phyloP scores from a whole-genome alignment of 2,329 filamentous ascomycete species.

The Ophiocordyceps camponoti-floridani region DNA sequence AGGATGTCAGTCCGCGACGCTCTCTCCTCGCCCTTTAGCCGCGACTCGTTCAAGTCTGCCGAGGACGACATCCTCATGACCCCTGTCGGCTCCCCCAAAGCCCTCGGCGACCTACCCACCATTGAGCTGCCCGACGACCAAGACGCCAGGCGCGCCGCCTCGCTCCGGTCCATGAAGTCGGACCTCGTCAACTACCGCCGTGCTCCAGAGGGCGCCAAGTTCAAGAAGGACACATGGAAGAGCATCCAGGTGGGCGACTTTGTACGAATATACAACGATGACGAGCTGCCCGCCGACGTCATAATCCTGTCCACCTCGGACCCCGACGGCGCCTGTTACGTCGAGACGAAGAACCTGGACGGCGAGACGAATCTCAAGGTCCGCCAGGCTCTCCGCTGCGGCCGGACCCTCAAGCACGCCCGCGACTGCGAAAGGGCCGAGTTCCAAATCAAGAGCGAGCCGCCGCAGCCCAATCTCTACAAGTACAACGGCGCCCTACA shows the following conservation, averaged over 20 bases:
- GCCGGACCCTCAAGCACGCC: constrained; percentile 68
- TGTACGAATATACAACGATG: constrained; percentile 88
- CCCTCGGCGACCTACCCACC: constrained; percentile 16
- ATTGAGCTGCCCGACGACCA: constrained; percentile 20
- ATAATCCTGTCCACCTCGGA: constrained; percentile 89
- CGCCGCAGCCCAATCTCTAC: constrained; percentile 85
- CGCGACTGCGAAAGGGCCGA: constrained; percentile 80
- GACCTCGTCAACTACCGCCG: constrained; percentile 56
- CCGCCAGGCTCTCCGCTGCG: constrained; percentile 74
- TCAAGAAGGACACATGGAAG: constrained; percentile 92
- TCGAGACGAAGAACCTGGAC: constrained; percentile 96
- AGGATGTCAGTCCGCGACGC: constrained; percentile 18
- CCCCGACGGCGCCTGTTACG: constrained; percentile 83
- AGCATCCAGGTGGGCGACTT: constrained; percentile 90
- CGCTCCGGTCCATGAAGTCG: constrained; percentile 27
- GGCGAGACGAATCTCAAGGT: constrained; percentile 97
- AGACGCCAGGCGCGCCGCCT: constrained; percentile 15
- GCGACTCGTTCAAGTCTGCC: constrained; percentile 33
- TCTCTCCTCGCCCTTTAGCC: constrained; percentile 32
- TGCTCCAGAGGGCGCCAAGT: constrained; percentile 52
- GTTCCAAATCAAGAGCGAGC: constrained; percentile 79
- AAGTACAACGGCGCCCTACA: constrained; percentile 80
- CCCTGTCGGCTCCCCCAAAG: constrained; percentile 68
- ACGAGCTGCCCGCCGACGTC: constrained; percentile 86
- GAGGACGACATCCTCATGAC: constrained; percentile 84